Conservation (phyloP, 257 asterid species). For the Rhazya stricta region DNA sequence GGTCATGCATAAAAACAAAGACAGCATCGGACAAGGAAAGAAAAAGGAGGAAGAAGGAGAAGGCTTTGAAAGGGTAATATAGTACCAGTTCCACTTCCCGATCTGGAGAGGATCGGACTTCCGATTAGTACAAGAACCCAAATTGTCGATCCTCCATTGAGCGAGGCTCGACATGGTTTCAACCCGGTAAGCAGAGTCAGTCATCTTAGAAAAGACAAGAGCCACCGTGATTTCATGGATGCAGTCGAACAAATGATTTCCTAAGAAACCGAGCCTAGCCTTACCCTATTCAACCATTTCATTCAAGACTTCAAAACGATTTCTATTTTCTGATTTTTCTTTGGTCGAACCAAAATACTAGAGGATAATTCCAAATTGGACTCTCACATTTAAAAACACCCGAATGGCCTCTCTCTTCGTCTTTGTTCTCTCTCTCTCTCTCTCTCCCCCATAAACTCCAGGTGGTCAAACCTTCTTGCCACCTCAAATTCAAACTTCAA, state of each 20-base stretch:
- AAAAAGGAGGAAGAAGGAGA: neutral
- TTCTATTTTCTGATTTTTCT: no score
- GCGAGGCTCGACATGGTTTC: conserved; percentile 92
- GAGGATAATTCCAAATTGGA: no score
- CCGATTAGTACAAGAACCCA: conserved; percentile 57
- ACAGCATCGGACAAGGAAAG: neutral
- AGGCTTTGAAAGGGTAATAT: neutral
- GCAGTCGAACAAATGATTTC: conserved; percentile 66
- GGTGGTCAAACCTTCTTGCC: no score
- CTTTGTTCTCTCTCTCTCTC: no score
- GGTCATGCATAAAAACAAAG: neutral
- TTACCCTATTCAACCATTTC: no score
- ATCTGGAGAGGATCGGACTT: conserved; percentile 78
- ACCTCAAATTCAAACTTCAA: no score
- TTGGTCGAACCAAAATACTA: no score
- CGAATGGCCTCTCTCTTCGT: no score
- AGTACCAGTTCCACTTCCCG: conserved; percentile 83
- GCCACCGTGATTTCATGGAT: conserved; percentile 87
- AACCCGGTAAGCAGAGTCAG: conserved; percentile 79
- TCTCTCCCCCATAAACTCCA: no score
- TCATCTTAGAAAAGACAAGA: conserved; percentile 68
- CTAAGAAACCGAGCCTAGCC: no score
- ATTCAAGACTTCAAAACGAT: no score
- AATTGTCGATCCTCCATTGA: conserved; percentile 80
- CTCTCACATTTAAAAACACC: no score